Conservation (phyloP, 2,329 filamentous ascomycete genomes). For the Leptodontidium sp. region DNA sequence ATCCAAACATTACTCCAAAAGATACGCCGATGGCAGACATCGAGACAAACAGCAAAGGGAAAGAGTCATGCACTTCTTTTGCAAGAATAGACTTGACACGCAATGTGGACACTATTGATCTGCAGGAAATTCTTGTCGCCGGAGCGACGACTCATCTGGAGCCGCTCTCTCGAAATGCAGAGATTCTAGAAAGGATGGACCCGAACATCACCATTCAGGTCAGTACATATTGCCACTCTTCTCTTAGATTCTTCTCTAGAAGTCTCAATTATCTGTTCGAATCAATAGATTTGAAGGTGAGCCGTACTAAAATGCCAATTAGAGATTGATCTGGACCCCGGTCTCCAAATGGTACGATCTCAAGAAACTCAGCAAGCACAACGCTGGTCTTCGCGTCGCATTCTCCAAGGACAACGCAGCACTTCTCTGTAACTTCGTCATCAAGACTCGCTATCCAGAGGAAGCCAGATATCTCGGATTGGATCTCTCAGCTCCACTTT, state of each 20-base stretch:
- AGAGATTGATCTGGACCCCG: conserved; percentile 8
- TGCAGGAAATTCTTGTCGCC: neutral
- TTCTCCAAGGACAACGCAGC: neutral
- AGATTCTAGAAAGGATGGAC: neutral
- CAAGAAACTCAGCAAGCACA: conserved; percentile 9
- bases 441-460: neutral
- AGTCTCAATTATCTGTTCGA: neutral
- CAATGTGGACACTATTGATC: neutral
- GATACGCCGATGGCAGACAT: neutral
- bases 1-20: neutral
- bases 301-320: neutral
- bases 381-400: neutral
- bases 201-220: neutral
- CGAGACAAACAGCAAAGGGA: neutral
- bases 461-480: neutral
- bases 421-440: conserved; percentile 10
- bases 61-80: neutral
- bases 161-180: neutral
- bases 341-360: conserved; percentile 5
- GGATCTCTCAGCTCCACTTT: neutral
- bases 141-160: neutral
- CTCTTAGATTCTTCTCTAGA: neutral
- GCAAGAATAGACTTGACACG: neutral
- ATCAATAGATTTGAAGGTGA: neutral
- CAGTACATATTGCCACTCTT: neutral